phyloP scores from a whole-genome alignment of 2,329 filamentous ascomycete genomes.

The Trichophyton schoenleinii region DNA sequence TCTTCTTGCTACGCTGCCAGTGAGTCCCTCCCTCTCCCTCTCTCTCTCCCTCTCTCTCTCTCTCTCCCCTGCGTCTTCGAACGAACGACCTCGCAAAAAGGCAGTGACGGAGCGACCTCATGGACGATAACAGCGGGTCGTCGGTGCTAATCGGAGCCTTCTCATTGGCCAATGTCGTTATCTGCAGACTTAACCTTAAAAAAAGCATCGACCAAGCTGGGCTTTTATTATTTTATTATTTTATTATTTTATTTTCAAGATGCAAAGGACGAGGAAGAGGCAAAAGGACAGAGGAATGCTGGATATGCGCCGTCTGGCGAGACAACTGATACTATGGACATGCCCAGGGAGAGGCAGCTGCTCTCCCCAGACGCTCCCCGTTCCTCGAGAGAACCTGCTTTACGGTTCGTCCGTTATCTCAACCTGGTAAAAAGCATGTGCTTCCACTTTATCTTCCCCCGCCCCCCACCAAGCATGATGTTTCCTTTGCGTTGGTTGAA shows the following conservation, averaged over 20 bases:
- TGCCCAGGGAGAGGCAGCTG: neutral
- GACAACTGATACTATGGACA: neutral
- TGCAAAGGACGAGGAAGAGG: neutral
- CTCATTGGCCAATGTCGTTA: neutral
- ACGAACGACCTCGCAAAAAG: no score
- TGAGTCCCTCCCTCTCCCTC: no score
- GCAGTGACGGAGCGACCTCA: neutral
- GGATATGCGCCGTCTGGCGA: neutral
- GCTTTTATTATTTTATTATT: no score
- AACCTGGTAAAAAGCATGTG: neutral
- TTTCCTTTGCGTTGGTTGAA: neutral
- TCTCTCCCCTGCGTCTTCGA: no score
- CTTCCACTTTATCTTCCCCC: neutral
- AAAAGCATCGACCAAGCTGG: conserved; percentile 3
- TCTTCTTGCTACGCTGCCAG: no score
- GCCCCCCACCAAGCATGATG: neutral
- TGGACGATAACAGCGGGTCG: neutral
- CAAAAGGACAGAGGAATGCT: neutral
- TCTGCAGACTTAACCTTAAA: conserved; percentile 3
- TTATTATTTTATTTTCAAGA: neutral
- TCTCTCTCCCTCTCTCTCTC: no score
- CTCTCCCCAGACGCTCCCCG: neutral
- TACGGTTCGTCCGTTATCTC: neutral
- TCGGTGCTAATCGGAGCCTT: neutral
- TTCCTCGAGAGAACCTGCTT: neutral